Base-by-base conservation (phyloP, 1,139 yeast species). In the Yamadazyma friedrichii region DNA sequence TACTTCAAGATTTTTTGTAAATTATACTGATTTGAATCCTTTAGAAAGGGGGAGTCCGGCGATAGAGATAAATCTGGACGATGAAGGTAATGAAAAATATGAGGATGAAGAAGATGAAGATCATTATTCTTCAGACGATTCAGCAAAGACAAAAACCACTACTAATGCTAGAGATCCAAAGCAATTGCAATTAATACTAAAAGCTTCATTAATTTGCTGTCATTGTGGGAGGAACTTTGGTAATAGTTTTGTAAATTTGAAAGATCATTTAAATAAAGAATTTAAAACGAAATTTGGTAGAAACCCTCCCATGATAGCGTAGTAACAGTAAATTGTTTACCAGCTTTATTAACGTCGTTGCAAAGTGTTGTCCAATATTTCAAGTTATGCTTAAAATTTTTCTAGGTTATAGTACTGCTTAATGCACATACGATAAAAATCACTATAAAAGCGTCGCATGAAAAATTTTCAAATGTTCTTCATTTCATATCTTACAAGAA, bases 1-100 rank as follows among this genome's bases (percentile, higher is more conserved):
- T 59, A 78, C 71, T 20, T 78, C 89, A 0, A 52, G 53, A 1
- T 87, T 87, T 57, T 86, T 86, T 47, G 80, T 85, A 1, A 63
- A 65, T 0, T 78, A 82, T 58, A 70, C 67, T 6, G 42, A 44
- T 34, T 44, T 56, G 25, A 48, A 51, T 28, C 55, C 56, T 10
- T 20, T 39, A 26, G 26, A 32, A 27, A 26, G 32, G 28, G 32
- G 10, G 15, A 13, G 3, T 12, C 12, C 13, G n/a, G n/a, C n/a
- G n/a, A n/a, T n/a, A n/a, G n/a, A n/a, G 15, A 24, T n/a, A 16
- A 15, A 22, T 4, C 16, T 5, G 15, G 13, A 11, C 27, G 17
- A 24, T 10, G 36, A 16, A 25, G 30, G 25, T 4, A 9, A 13
- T 5, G 34, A 36, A 20, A 2, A 6, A 12, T 35, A 35, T 11